Evolutionary conservation across 257 asterid genomes (phyloP).

Genomic region (Fraxinus excelsior): DNA sequence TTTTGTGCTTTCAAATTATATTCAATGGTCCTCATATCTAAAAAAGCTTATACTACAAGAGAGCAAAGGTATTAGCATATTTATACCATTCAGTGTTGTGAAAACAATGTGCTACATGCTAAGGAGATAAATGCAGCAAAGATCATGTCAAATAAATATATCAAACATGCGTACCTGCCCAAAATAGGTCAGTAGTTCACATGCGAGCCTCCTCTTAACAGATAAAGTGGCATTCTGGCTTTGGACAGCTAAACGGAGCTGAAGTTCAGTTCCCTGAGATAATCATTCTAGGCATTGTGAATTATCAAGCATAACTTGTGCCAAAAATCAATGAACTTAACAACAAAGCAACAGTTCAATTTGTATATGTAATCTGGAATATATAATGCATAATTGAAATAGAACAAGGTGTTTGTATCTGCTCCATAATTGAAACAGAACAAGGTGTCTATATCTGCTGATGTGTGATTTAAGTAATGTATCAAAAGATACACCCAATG

Average conservation of each 20-base stretch:
- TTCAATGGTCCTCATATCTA: background rate
- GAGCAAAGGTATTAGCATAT: background rate
- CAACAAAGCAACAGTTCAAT: background rate
- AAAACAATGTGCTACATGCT: background rate
- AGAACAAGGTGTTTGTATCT: background rate
- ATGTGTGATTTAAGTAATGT: background rate
- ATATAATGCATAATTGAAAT: background rate
- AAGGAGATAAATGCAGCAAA: slow-evolving; percentile 6
- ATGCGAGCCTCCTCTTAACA: slow-evolving; percentile 87
- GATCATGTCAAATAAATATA: background rate
- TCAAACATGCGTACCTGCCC: slow-evolving; percentile 45
- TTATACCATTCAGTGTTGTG: background rate
- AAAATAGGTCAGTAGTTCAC: slow-evolving; percentile 69
- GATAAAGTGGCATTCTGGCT: slow-evolving; percentile 80
- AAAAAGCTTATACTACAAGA: background rate
- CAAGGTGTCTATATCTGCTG: background rate
- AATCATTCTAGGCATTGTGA: slow-evolving; percentile 12
- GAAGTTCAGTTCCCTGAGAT: slow-evolving; percentile 80
- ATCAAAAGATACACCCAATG: background rate
- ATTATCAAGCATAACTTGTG: background rate
- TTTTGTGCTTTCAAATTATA: background rate
- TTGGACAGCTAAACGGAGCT: slow-evolving; percentile 74
- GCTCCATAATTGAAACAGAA: background rate
- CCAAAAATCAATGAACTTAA: background rate
- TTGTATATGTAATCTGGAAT: background rate